A percentile compares a stretch with the other conserved stretches of the same genome.
These are phyloP conservation scores for Lecanicillium sp. DNA, from an alignment of 2,329 filamentous ascomycete genomes.

Conservation along the genomic window DNA sequence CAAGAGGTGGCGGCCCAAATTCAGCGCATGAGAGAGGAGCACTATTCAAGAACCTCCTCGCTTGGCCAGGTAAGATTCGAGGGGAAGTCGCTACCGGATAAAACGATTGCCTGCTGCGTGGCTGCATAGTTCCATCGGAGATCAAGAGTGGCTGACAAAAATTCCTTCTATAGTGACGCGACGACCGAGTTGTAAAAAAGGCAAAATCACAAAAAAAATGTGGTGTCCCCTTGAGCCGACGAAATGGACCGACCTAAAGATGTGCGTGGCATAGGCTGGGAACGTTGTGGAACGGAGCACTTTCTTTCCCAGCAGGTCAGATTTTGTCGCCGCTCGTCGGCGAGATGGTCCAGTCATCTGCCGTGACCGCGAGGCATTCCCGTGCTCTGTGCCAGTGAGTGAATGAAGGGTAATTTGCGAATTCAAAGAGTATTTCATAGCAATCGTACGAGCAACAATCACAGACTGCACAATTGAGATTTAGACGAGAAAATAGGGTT, in stretches of 20 bases:
- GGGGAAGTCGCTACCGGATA: not conserved
- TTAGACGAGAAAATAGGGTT: not conserved
- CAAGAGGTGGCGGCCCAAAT: constrained; percentile 57
- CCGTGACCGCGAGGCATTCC: constrained; percentile 8
- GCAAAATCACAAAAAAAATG: constrained; percentile 9
- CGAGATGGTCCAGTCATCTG: constrained; percentile 15
- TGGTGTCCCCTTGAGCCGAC: constrained; percentile 11
- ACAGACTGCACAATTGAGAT: constrained; percentile 9
- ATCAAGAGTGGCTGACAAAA: constrained; percentile 5
- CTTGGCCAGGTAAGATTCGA: constrained; percentile 27
- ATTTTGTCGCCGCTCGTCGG: constrained; percentile 10
- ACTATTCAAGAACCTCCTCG: constrained; percentile 29
- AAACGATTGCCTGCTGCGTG: not conserved
- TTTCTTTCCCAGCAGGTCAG: constrained; percentile 10
- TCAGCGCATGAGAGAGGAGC: constrained; percentile 37
- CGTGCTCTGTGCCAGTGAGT: constrained; percentile 1
- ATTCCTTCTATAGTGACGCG: constrained; percentile 3
- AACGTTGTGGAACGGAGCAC: constrained; percentile 8
- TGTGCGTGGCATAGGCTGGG: constrained; percentile 7
- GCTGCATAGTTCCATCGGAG: not conserved
- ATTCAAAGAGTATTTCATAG: not conserved
- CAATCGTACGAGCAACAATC: constrained; percentile 7
- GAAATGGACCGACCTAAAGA: constrained; percentile 9
- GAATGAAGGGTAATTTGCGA: constrained; percentile 1
- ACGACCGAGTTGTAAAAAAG: constrained; percentile 1